A percentile compares a stretch with the other conserved stretches of the same genome.
phyloP scores from a whole-genome alignment of 1,284 basidiomycete species.

The Cutaneotrichosporon curvatum region DNA sequence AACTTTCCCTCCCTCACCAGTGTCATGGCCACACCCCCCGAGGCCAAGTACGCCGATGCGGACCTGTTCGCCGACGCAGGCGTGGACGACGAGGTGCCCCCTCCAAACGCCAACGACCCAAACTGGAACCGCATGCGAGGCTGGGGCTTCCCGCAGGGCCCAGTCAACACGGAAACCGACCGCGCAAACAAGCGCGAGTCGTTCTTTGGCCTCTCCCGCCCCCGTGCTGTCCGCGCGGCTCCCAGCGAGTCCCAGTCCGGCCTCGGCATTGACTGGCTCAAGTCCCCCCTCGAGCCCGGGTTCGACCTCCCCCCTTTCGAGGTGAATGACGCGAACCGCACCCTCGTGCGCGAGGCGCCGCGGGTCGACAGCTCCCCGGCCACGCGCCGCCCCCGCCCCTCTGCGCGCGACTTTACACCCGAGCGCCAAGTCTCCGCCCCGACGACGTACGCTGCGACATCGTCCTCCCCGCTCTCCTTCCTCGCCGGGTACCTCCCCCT shows the following conservation, averaged over 20 bases:
- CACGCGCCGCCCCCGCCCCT: not conserved
- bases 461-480: constrained; percentile 10
- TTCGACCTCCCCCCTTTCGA: constrained; percentile 21
- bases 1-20: not conserved
- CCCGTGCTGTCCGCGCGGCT: constrained; percentile 13
- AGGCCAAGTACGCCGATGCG: constrained; percentile 11
- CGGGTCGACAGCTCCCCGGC: too few relatives aligned
- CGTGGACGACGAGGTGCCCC: constrained; percentile 3
- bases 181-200: constrained; percentile 32
- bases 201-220: constrained; percentile 39
- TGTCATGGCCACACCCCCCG: constrained; percentile 5
- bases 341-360: constrained; percentile 11
- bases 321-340: constrained; percentile 14
- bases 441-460: too few relatives aligned
- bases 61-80: constrained; percentile 9
- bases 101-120: constrained; percentile 14
- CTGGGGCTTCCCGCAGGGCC: constrained; percentile 35
- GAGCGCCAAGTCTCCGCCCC: constrained; percentile 7
- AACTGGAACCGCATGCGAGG: constrained; percentile 27
- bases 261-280: constrained; percentile 3
- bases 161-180: constrained; percentile 8
- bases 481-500: constrained; percentile 16
- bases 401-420: constrained; percentile 3
- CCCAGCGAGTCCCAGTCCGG: constrained; percentile 5
- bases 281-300: constrained; percentile 1